phyloP scores from a whole-genome alignment of 768 basidiomycete genomes.

The Pisolithus marmoratus region DNA sequence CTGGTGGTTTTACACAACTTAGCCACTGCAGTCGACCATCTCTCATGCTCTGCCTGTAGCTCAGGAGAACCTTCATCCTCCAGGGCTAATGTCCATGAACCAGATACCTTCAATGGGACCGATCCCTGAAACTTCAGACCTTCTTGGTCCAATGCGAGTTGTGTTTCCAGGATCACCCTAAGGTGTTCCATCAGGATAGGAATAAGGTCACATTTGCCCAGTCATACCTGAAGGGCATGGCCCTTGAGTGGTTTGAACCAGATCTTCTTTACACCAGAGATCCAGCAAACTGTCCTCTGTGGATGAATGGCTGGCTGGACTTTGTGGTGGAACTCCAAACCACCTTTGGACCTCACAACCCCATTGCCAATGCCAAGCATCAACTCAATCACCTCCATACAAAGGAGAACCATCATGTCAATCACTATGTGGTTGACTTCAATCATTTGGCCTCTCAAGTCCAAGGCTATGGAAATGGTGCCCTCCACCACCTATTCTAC shows the following conservation, averaged over 20 bases:
- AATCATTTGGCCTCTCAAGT: neutral
- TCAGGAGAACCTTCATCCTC: too few species aligned
- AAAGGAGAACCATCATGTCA: too few species aligned
- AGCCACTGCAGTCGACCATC: too few species aligned
- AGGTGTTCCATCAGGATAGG: neutral
- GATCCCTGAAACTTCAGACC: neutral
- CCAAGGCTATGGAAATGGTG: neutral
- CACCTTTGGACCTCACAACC: too few species aligned
- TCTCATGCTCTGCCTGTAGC: too few species aligned
- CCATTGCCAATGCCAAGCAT: too few species aligned
- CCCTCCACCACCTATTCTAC: neutral
- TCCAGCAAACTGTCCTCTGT: neutral
- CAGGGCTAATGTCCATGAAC: neutral
- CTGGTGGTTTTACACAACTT: too few species aligned
- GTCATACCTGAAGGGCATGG: conserved; percentile 1
- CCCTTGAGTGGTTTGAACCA: neutral
- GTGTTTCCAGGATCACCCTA: neutral
- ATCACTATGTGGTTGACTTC: neutral
- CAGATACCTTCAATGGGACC: neutral
- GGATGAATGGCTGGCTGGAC: neutral
- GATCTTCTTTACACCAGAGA: neutral
- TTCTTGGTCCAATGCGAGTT: neutral
- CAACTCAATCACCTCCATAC: too few species aligned
- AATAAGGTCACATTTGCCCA: neutral
- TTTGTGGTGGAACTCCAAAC: too few species aligned